Evolutionary conservation across 164 flowering plant species (phyloP).

Genomic region (grape (Vitis vinifera)): DNA sequence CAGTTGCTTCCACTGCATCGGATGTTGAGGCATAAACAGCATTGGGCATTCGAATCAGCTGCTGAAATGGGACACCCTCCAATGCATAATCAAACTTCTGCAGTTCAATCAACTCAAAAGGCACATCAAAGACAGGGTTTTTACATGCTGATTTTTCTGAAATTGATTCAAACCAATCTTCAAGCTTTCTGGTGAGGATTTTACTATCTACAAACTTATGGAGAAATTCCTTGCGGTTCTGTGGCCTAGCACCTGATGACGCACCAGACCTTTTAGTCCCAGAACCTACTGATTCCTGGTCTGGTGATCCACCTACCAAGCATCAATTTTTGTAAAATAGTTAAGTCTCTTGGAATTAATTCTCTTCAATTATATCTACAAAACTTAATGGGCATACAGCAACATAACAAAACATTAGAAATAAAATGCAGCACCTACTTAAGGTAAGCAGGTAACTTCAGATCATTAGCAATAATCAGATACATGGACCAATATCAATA

Average conservation of each 20-base stretch:
- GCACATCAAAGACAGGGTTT: constrained; percentile 56
- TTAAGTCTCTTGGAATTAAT: background rate
- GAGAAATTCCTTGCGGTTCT: constrained; percentile 67
- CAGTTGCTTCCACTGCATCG: constrained; percentile 65
- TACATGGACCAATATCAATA: no score
- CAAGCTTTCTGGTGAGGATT: constrained; percentile 44
- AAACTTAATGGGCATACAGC: no score
- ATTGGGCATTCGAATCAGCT: constrained; percentile 88
- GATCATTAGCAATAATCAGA: no score
- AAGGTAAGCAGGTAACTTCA: no score
- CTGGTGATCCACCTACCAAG: constrained; percentile 71
- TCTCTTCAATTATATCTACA: no score
- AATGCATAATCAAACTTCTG: constrained; percentile 93
- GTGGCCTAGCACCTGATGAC: constrained; percentile 58
- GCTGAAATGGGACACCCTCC: constrained; percentile 85
- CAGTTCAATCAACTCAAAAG: constrained; percentile 80
- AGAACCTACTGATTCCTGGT: constrained; percentile 70
- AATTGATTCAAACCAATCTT: constrained; percentile 50
- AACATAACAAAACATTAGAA: no score
- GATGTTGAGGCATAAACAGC: constrained; percentile 79
- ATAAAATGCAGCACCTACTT: no score
- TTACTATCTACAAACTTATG: constrained; percentile 66
- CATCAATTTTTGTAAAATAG: background rate
- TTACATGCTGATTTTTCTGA: constrained; percentile 30
- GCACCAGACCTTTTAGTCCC: constrained; percentile 69